Percentiles rank a stretch among this genome's conserved stretches.
These are phyloP conservation scores for Cardamine occulta DNA, from an alignment of 345 rosid genomes.

Conservation along the genomic window DNA sequence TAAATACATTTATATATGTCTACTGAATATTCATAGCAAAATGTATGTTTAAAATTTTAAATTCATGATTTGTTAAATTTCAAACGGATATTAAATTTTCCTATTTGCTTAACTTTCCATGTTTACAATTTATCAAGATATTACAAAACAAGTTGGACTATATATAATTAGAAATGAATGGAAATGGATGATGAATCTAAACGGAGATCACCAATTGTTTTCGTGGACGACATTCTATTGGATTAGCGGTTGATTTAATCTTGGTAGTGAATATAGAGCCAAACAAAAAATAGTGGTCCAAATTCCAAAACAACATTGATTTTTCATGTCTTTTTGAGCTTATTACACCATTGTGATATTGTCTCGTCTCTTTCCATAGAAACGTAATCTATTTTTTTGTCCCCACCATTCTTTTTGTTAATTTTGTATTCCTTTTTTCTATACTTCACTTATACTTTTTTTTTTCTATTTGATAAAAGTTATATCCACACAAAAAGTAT, in stretches of 20 bases:
- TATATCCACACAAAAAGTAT: not conserved
- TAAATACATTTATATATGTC: too few relatives aligned
- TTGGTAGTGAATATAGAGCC: not conserved
- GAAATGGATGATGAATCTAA: not conserved
- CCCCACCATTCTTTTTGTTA: not conserved
- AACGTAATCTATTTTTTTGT: constrained; percentile 18
- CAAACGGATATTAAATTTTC: too few relatives aligned
- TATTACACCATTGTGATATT: constrained; percentile 8
- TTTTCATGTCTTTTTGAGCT: constrained; percentile 32
- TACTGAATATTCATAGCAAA: too few relatives aligned
- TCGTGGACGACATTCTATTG: not conserved
- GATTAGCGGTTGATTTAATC: not conserved
- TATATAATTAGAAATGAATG: not conserved
- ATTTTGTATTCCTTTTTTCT: not conserved
- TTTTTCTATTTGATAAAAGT: not conserved
- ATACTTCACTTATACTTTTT: not conserved
- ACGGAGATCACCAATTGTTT: not conserved
- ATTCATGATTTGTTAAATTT: too few relatives aligned
- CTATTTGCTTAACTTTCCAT: too few relatives aligned
- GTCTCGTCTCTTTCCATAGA: constrained; percentile 27
- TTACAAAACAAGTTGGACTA: too few relatives aligned
- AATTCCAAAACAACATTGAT: constrained; percentile 19
- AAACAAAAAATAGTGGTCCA: constrained; percentile 15
- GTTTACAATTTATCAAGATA: too few relatives aligned
- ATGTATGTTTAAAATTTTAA: too few relatives aligned